Evolutionary conservation across 2,329 filamentous ascomycete species (phyloP).

Genomic region (Verticillium albo-atrum): DNA sequence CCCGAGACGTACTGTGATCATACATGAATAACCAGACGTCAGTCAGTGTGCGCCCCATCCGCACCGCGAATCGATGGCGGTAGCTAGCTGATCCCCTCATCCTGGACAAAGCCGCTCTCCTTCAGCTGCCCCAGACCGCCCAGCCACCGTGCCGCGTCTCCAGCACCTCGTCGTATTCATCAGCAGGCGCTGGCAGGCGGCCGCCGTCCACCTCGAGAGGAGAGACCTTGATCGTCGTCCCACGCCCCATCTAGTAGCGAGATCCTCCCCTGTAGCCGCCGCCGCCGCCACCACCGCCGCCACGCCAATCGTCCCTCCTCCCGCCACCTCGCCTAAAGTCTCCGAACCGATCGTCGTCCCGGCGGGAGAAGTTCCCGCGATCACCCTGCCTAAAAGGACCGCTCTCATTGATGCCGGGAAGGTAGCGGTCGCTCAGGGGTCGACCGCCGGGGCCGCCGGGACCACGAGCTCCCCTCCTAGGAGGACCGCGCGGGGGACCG

Average conservation of each 20-base stretch:
- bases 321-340: neutral
- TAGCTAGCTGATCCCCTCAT: too few species aligned
- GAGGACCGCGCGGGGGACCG: neutral
- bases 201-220: neutral
- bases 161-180: neutral
- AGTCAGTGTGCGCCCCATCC: too few species aligned
- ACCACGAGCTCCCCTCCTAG: constrained; percentile 14
- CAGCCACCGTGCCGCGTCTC: neutral
- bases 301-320: constrained; percentile 2
- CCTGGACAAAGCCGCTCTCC: too few species aligned
- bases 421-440: constrained; percentile 26
- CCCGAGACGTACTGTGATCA: neutral
- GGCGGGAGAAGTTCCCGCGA: constrained; percentile 12
- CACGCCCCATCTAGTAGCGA: constrained; percentile 3
- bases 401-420: constrained; percentile 18
- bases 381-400: constrained; percentile 15
- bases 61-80: too few species aligned
- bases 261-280: neutral
- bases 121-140: neutral
- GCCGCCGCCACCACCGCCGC: constrained; percentile 12
- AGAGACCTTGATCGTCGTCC: neutral
- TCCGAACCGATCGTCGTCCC: constrained; percentile 12
- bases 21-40: neutral
- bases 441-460: constrained; percentile 22
- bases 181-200: neutral